Conservation (phyloP, 2,329 filamentous ascomycete genomes). For the Xylariaceae sp. region DNA sequence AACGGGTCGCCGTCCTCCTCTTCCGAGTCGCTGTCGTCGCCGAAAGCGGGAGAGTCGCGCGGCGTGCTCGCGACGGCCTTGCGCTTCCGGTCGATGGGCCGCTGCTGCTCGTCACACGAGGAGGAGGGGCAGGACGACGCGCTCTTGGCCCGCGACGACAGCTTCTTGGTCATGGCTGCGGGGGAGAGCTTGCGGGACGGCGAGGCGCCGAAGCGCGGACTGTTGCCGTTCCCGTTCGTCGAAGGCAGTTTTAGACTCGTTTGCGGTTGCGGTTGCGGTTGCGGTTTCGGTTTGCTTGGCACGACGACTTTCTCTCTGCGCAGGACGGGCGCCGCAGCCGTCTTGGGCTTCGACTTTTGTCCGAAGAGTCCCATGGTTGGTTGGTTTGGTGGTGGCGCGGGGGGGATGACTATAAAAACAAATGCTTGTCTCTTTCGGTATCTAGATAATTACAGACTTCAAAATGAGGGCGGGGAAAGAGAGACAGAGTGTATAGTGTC, state of each 20-base stretch:
- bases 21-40: constrained; percentile 45
- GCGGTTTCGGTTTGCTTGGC: constrained; percentile 29
- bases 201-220: too few species aligned
- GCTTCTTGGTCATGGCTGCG: constrained; percentile 33
- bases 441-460: constrained; percentile 6
- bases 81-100: constrained; percentile 44
- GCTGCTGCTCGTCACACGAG: constrained; percentile 26
- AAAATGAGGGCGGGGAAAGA: background rate
- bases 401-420: background rate
- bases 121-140: constrained; percentile 33
- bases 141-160: constrained; percentile 36
- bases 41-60: constrained; percentile 42
- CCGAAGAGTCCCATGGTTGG: constrained; percentile 37
- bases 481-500: background rate
- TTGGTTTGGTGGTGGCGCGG: background rate
- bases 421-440: background rate
- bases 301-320: constrained; percentile 49
- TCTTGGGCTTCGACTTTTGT: constrained; percentile 46
- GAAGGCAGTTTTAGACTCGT: too few species aligned
- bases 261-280: constrained; percentile 16
- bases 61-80: constrained; percentile 35
- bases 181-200: constrained; percentile 25
- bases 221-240: too few species aligned
- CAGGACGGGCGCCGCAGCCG: constrained; percentile 44
- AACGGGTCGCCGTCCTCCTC: constrained; percentile 48